phyloP scores from a whole-genome alignment of 768 basidiomycete species.

The Hirschioporus abietinus region DNA sequence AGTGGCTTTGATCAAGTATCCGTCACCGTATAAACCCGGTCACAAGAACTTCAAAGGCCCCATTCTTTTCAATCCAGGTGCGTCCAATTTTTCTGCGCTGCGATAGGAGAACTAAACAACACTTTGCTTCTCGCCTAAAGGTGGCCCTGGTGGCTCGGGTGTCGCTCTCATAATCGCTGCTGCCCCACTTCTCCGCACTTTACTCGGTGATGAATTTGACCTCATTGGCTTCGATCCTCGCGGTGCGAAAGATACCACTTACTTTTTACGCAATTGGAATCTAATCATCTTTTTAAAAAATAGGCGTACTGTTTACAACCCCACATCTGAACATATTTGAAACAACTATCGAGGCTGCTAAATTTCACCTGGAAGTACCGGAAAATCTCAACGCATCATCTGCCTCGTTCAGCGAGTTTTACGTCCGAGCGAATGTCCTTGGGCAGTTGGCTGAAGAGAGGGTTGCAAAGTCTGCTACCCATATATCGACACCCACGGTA shows the following conservation, averaged over 20 bases:
- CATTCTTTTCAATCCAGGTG: constrained; percentile 25
- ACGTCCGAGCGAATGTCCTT: background rate
- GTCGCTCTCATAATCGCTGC: constrained; percentile 13
- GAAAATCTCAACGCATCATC: background rate
- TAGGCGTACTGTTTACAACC: background rate
- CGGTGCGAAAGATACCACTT: constrained; percentile 11
- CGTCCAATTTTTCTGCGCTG: background rate
- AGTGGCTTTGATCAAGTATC: constrained; percentile 24
- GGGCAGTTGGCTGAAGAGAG: background rate
- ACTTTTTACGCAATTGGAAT: background rate
- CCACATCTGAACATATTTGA: background rate
- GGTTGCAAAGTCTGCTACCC: background rate
- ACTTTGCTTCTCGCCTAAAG: background rate
- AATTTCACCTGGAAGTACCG: background rate
- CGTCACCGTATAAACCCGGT: constrained; percentile 12
- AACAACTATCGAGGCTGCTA: background rate
- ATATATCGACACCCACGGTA: constrained; percentile 11
- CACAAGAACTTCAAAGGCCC: constrained; percentile 23
- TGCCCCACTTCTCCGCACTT: constrained; percentile 7
- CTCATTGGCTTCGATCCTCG: constrained; percentile 26
- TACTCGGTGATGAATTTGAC: constrained; percentile 22
- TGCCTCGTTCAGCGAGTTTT: background rate
- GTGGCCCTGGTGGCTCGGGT: constrained; percentile 23
- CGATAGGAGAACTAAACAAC: background rate
- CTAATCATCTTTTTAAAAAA: too few species aligned